phyloP scores from a whole-genome alignment of 805 yeast genomes.

The Nakazawaea populi region DNA sequence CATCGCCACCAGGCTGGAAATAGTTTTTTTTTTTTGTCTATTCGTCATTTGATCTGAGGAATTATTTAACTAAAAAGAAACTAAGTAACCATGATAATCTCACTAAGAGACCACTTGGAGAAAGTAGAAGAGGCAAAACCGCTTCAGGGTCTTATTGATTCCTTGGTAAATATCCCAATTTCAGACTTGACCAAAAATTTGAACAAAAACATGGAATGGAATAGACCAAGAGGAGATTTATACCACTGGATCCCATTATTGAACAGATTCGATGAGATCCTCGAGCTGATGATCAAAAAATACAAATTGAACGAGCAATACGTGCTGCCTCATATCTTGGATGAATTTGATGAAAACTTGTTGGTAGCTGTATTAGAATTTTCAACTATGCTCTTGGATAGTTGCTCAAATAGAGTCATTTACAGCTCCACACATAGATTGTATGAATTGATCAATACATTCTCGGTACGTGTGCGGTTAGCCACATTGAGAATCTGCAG shows the following conservation, averaged over 20 bases:
- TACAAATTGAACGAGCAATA: conserved; percentile 44
- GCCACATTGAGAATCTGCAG: conserved; percentile 57
- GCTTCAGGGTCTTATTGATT: conserved; percentile 24
- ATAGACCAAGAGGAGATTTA: conserved; percentile 43
- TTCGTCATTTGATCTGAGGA: background rate
- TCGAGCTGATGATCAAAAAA: conserved; percentile 47
- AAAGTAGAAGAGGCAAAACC: conserved; percentile 26
- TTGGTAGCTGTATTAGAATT: conserved; percentile 53
- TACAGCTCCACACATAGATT: conserved; percentile 65
- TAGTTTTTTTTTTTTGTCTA: background rate
- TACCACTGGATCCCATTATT: conserved; percentile 73
- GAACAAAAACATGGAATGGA: conserved; percentile 23
- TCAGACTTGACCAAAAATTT: conserved; percentile 23
- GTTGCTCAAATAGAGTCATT: conserved; percentile 60
- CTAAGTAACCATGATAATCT: conserved; percentile 24
- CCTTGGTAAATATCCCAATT: conserved; percentile 19
- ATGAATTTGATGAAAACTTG: conserved; percentile 37
- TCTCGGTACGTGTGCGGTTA: conserved; percentile 52
- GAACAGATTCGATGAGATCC: conserved; percentile 66
- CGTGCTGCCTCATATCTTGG: conserved; percentile 41
- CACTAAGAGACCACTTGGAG: conserved; percentile 24
- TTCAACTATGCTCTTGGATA: conserved; percentile 56
- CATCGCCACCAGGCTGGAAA: background rate
- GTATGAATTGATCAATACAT: conserved; percentile 50
- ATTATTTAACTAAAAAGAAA: too few species aligned